These are phyloP conservation scores for Pterulicium gracile DNA, from an alignment of 1,284 basidiomycete species.

Conservation along the genomic window DNA sequence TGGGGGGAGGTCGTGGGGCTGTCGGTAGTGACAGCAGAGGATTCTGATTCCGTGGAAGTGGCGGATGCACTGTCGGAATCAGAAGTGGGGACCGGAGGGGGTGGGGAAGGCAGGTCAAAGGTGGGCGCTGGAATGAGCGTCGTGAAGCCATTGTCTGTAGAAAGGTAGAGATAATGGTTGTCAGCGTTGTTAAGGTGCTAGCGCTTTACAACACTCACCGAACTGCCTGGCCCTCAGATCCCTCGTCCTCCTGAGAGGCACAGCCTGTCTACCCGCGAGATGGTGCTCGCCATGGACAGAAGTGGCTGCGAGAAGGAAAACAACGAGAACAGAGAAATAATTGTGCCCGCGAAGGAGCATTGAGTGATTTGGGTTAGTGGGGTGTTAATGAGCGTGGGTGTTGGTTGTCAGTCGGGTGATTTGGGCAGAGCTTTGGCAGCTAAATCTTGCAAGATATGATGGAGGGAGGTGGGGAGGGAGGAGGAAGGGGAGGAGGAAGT, in stretches of 20 bases:
- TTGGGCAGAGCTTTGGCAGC: no score
- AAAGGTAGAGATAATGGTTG: no score
- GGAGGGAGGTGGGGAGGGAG: background rate
- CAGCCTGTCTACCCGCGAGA: background rate
- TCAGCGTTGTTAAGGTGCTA: no score
- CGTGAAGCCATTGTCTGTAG: background rate
- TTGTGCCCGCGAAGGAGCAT: background rate
- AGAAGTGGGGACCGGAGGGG: constrained; percentile 4
- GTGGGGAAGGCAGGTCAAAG: constrained; percentile 5
- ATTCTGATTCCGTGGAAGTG: constrained; percentile 4
- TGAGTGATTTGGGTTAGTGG: background rate
- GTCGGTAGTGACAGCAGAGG: constrained; percentile 9
- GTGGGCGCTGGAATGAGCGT: background rate
- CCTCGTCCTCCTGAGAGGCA: background rate
- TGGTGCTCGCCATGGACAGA: background rate
- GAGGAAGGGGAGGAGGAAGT: background rate
- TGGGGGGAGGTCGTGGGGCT: constrained; percentile 13
- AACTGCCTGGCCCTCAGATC: background rate
- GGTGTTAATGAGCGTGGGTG: background rate
- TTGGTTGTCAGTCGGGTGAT: no score
- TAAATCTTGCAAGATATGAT: no score
- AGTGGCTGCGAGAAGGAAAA: background rate
- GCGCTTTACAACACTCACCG: no score
- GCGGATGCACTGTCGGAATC: background rate
- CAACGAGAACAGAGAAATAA: background rate